Base-by-base conservation (phyloP, 495 filamentous ascomycete genomes). In the Sporormia fimetaria region DNA sequence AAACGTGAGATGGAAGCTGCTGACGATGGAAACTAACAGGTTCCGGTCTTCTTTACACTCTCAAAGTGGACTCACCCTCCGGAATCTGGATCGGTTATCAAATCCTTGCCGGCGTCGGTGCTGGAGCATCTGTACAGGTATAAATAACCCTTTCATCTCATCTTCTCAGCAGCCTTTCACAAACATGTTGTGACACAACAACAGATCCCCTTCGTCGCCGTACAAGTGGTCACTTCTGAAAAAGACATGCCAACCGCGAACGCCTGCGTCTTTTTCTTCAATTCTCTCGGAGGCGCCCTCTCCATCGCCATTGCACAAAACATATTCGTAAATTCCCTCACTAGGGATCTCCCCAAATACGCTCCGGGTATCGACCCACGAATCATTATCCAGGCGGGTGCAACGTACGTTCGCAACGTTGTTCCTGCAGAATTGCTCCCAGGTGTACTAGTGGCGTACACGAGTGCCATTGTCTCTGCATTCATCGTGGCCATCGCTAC, bases 191-290 rank as follows among this genome's bases (percentile, higher is more conserved):
- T n/a, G n/a, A n/a, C n/a, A n/a, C n/a, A n/a, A n/a, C n/a, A n/a
- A n/a, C n/a, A 65, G 35, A 51, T 61, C 20, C 53, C 59, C 29
- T 56, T 59, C 42, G 51, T 61, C 21, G 57, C 57, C 2, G 54
- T 56, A 2, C 59, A 63, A 42, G 57, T 51, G 14, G 61, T 58
- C 0, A 39, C 55, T 2, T 23, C 11, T 12, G 24, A 43, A 15
- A 48, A 53, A 24, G 62, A 65, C 30, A 56, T 65, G 47, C 57
- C 57, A 11, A 60, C 46, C 12, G 61, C 57, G 25, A 58, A 56
- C 24, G 55, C 61, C 2, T 16, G 52, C 18, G 53, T 52, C 11
- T 51, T 65, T 12, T 63, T 65, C 52, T 59, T 57, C 57, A 57
- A 62, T 18, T 54, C 50, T 2, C 47, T 65, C 3, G 62, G 61